A percentile compares a stretch with the other conserved stretches of the same genome.
These are phyloP conservation scores for Yarrowia sp. DNA, from an alignment of 805 yeast species.

Conservation along the genomic window DNA sequence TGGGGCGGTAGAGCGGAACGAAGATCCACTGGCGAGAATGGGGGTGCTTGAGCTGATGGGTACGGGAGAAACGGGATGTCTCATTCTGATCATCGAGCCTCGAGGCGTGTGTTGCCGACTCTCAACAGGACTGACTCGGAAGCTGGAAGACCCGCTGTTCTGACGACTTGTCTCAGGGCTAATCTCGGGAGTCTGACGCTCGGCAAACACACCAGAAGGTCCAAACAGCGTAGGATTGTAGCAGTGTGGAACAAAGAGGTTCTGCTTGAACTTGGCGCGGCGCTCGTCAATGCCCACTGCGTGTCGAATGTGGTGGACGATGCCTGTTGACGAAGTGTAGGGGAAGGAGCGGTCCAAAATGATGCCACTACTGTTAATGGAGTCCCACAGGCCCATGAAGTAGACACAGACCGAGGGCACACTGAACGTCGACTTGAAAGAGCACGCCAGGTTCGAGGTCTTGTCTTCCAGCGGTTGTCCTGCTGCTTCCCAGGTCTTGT, in stretches of 20 bases:
- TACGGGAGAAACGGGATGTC: neutral
- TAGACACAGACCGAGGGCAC: conserved; percentile 46
- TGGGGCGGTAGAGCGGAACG: neutral
- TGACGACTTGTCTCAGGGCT: neutral
- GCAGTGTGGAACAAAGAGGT: conserved; percentile 18
- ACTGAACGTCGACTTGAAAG: conserved; percentile 54
- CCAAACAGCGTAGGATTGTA: conserved; percentile 11
- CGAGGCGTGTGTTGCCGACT: neutral
- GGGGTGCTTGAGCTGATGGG: neutral
- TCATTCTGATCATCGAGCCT: neutral
- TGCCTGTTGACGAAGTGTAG: conserved; percentile 50
- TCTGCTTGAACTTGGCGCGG: conserved; percentile 53
- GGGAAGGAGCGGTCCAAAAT: conserved; percentile 59
- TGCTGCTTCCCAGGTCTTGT: conserved; percentile 51
- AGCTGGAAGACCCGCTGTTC: neutral
- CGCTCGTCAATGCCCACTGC: conserved; percentile 66
- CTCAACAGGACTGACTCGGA: neutral
- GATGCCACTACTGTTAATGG: conserved; percentile 63
- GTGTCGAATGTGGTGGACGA: conserved; percentile 61
- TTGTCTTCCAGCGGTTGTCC: conserved; percentile 6
- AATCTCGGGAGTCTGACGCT: neutral
- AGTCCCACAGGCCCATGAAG: conserved; percentile 66
- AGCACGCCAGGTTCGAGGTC: conserved; percentile 32
- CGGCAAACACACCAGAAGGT: neutral
- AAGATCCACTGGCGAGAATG: neutral